Evolutionary conservation across 139 green algal species (phyloP).

Genomic region (Chlorella sp.): DNA sequence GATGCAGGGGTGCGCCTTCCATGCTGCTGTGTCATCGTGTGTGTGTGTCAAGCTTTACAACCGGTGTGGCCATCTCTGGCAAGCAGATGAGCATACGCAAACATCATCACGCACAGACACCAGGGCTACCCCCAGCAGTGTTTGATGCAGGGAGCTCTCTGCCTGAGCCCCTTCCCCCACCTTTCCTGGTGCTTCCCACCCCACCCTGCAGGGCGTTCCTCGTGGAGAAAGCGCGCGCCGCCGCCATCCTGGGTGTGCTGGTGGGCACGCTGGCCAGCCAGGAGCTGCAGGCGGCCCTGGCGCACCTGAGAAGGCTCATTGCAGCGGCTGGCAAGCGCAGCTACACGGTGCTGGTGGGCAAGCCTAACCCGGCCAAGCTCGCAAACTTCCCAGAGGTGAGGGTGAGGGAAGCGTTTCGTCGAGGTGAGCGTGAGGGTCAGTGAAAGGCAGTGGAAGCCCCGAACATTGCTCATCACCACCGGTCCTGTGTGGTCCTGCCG

Average conservation of each 20-base stretch:
- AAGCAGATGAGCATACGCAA: too few species aligned
- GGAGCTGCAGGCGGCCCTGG: slow-evolving; percentile 62
- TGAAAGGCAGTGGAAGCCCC: too few species aligned
- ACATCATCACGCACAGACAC: neutral
- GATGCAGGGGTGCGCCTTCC: too few species aligned
- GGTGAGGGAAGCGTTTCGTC: too few species aligned
- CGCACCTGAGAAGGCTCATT: slow-evolving; percentile 14
- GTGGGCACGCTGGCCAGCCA: slow-evolving; percentile 75
- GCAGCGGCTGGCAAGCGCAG: slow-evolving; percentile 69
- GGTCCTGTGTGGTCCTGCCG: too few species aligned
- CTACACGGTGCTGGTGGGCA: slow-evolving; percentile 88
- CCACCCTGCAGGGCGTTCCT: slow-evolving; percentile 62
- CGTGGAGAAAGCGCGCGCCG: slow-evolving; percentile 77
- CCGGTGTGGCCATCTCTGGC: too few species aligned
- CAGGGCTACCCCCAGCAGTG: neutral
- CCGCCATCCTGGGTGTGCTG: slow-evolving; percentile 80
- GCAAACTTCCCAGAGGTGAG: slow-evolving; percentile 95
- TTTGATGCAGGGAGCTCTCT: neutral
- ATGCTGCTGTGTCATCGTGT: neutral
- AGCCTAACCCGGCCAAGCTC: slow-evolving; percentile 89
- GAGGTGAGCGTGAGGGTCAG: too few species aligned
- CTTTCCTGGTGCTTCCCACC: neutral
- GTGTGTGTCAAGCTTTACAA: neutral
- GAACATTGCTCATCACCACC: too few species aligned
- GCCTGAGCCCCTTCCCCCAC: neutral